Evolutionary conservation across 1,284 basidiomycete species (phyloP), one percentile per base, ranked within the genome.

Genomic region (Ustilago cynodontis): DNA sequence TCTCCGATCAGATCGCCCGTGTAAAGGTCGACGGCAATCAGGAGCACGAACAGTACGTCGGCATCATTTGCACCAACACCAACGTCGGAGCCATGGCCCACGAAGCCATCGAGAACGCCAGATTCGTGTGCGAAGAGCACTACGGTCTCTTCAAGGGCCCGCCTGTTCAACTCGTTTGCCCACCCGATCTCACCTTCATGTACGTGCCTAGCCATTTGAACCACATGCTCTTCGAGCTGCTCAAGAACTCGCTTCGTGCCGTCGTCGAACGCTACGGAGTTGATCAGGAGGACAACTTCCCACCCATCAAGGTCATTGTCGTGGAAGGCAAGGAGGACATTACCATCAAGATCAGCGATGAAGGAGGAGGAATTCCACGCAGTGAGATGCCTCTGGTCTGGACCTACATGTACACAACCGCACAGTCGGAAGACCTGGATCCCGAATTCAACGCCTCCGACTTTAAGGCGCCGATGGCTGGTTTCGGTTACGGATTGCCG

Each of bases 331-430:
- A 86, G 63, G 89, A 90, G 86, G 96, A 99, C 86, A 98, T 99
- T 81, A 99, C 96, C 9, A 95, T 99, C 90, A 99, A 99, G 90
- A 98, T 99, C 79, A 91, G 90, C 24, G 93, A 94, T 86, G 96
- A 99, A 85, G 96, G 96, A 11, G 97, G 96, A 6, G 97, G 97
- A 1, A 99, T 99, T 69, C 91, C 95, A 20, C 88, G 96, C 53
- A 84, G 93, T 80, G 96, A 95, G 0, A 92, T 98, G 35, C 94
- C 94, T 5, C 89, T 97, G 59, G 97, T 98, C 59, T 99, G 96
- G 96, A 98, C 95, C 67, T 99, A 96, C 87, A 96, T 89, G 86
- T 99, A 99, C 86, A 99, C 97, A 37, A 99, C 97, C 2, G 98
- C 98, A 91, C 92, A 94, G 59, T 91, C 91, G 3, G 93, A 94